Evolutionary conservation across 75 land plant genomes (phyloP).

Genomic region (Pinus taeda): DNA sequence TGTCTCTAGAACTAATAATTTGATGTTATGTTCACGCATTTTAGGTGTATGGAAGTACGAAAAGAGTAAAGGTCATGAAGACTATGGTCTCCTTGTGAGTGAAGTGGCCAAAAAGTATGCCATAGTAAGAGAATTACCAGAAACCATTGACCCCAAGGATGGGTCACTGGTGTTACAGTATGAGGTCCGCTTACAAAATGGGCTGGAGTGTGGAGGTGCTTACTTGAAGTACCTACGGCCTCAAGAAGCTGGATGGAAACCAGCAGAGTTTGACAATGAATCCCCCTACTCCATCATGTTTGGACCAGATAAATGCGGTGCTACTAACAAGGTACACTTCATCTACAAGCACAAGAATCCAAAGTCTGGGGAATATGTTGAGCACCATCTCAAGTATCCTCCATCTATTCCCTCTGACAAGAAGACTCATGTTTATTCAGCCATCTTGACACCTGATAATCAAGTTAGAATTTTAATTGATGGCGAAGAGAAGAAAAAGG

Average conservation of each 20-base stretch:
- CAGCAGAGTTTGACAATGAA: constrained; percentile 78
- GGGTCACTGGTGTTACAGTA: constrained; percentile 70
- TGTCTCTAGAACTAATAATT: background rate
- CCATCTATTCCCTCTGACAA: constrained; percentile 80
- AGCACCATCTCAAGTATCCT: constrained; percentile 93
- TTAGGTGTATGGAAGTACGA: constrained; percentile 93
- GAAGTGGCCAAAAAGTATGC: constrained; percentile 90
- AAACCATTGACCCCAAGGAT: constrained; percentile 58
- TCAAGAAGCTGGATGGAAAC: constrained; percentile 76
- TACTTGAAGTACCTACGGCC: constrained; percentile 86
- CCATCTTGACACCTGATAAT: constrained; percentile 71
- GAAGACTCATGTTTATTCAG: constrained; percentile 83
- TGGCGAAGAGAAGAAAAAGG: constrained; percentile 88
- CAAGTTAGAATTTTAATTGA: constrained; percentile 66
- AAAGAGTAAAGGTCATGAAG: constrained; percentile 96
- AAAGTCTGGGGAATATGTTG: constrained; percentile 67
- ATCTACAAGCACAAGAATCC: constrained; percentile 92
- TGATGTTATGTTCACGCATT: background rate
- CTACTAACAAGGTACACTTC: constrained; percentile 97
- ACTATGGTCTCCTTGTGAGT: constrained; percentile 93
- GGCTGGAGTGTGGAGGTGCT: constrained; percentile 96
- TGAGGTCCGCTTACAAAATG: constrained; percentile 83
- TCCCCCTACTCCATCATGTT: constrained; percentile 96
- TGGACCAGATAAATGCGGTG: constrained; percentile 98
- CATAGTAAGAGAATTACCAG: constrained; percentile 70